Percentiles rank a stretch among this genome's conserved stretches.
phyloP scores from a whole-genome alignment of 2,329 filamentous ascomycete genomes.

The Boeremia exigua region DNA sequence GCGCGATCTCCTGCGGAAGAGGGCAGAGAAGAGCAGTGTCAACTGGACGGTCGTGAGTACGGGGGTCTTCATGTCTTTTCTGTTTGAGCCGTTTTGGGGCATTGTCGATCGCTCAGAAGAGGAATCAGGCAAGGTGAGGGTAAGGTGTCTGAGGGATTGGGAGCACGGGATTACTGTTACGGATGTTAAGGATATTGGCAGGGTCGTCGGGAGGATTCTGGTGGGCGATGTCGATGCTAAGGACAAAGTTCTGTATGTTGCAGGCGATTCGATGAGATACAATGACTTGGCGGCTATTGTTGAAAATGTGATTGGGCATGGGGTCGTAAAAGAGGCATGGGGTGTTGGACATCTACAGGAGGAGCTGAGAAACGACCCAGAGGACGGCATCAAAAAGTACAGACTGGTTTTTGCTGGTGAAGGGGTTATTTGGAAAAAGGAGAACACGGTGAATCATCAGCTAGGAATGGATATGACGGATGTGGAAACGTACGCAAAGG shows the following conservation, averaged over 20 bases:
- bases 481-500: conserved; percentile 50
- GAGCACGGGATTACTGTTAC: conserved; percentile 68
- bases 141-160: conserved; percentile 67
- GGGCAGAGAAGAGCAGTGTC: conserved; percentile 43
- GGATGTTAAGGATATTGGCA: conserved; percentile 68
- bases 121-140: conserved; percentile 30
- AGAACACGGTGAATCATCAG: conserved; percentile 60
- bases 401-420: conserved; percentile 65
- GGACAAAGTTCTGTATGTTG: conserved; percentile 60
- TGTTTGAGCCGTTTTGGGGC: conserved; percentile 69
- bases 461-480: conserved; percentile 55
- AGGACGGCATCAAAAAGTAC: conserved; percentile 64
- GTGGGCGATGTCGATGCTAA: conserved; percentile 40
- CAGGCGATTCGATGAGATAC: conserved; percentile 69
- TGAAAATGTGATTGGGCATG: conserved; percentile 50
- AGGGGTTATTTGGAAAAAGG: conserved; percentile 65
- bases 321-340: conserved; percentile 60
- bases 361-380: conserved; percentile 56
- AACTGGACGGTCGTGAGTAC: conserved; percentile 72
- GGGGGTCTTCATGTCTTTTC: conserved; percentile 73
- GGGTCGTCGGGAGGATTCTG: conserved; percentile 63
- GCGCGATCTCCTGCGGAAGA: conserved; percentile 31
- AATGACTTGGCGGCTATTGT: conserved; percentile 60
- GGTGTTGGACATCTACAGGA: conserved; percentile 52
- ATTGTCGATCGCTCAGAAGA: conserved; percentile 57